These are phyloP conservation scores for Leishmania guyanensis DNA, from an alignment of 208 protist species.

Conservation along the genomic window DNA sequence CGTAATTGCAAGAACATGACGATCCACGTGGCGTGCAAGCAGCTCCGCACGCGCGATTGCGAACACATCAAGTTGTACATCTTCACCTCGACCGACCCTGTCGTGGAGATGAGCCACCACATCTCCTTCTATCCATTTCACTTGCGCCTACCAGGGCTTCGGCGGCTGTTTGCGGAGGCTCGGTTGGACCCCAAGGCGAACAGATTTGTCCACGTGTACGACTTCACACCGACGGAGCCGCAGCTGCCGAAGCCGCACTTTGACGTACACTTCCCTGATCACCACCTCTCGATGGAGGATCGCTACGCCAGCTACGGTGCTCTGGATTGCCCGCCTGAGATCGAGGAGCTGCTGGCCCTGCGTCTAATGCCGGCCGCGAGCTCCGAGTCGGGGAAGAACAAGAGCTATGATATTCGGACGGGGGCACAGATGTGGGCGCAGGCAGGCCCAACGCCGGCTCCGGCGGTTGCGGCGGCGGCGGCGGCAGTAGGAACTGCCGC, in stretches of 20 bases:
- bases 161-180: slow-evolving; percentile 52
- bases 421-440: slow-evolving; percentile 62
- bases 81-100: slow-evolving; percentile 91
- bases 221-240: slow-evolving; percentile 82
- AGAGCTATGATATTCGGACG: slow-evolving; percentile 90
- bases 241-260: slow-evolving; percentile 75
- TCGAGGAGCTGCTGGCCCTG: slow-evolving; percentile 73
- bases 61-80: slow-evolving; percentile 79
- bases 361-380: slow-evolving; percentile 75
- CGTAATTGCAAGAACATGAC: slow-evolving; percentile 92
- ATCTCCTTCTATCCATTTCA: slow-evolving; percentile 86
- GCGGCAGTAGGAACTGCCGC: background rate
- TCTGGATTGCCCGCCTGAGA: slow-evolving; percentile 76
- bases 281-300: slow-evolving; percentile 69
- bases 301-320: slow-evolving; percentile 61
- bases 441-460: slow-evolving; percentile 5
- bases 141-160: slow-evolving; percentile 69
- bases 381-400: slow-evolving; percentile 83
- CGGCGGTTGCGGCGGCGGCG: slow-evolving; percentile 1
- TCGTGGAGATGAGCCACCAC: slow-evolving; percentile 90
- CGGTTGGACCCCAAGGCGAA: slow-evolving; percentile 74
- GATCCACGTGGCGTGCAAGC: slow-evolving; percentile 92
- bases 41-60: slow-evolving; percentile 92
- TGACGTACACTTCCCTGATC: slow-evolving; percentile 71
- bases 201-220: slow-evolving; percentile 92